phyloP scores from a whole-genome alignment of 371 early-diverging fungal genomes.

The Apophysomyces variabilis region DNA sequence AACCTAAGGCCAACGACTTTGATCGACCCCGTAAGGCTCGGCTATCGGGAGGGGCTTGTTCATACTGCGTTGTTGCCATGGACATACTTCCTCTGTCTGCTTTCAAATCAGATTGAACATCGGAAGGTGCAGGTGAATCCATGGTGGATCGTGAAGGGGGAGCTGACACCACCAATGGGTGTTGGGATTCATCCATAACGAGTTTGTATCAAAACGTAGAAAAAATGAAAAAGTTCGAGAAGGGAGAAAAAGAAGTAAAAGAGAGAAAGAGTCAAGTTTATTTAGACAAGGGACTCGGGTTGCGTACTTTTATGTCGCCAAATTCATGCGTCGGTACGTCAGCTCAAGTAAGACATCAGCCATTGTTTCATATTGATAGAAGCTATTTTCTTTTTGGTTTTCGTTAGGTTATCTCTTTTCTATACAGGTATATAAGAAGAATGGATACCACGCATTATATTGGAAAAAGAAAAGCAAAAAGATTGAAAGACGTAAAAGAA shows the following conservation, averaged over 20 bases:
- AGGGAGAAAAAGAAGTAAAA: not conserved
- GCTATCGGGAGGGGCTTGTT: constrained; percentile 29
- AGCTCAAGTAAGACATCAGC: constrained; percentile 2
- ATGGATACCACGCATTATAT: no score
- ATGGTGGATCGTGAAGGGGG: constrained; percentile 19
- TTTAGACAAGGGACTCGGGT: no score
- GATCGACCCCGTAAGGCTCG: constrained; percentile 43
- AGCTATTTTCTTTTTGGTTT: not conserved
- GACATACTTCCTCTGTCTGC: constrained; percentile 31
- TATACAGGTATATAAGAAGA: no score
- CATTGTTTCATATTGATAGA: not conserved
- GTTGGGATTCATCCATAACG: constrained; percentile 31
- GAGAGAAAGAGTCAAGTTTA: constrained; percentile 3
- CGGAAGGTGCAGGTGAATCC: constrained; percentile 31
- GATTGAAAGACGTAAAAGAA: not conserved
- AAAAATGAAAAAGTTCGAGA: no score
- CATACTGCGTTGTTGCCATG: constrained; percentile 25
- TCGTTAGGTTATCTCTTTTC: not conserved
- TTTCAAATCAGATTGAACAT: constrained; percentile 23
- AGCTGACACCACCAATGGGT: constrained; percentile 26
- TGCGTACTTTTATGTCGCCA: no score
- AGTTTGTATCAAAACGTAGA: no score
- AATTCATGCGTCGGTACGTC: constrained; percentile 12
- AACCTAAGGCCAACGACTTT: constrained; percentile 45
- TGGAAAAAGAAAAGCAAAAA: not conserved